Evolutionary conservation across 2,329 filamentous ascomycete genomes (phyloP).

Genomic region (Neopestalotiopsis rosae): DNA sequence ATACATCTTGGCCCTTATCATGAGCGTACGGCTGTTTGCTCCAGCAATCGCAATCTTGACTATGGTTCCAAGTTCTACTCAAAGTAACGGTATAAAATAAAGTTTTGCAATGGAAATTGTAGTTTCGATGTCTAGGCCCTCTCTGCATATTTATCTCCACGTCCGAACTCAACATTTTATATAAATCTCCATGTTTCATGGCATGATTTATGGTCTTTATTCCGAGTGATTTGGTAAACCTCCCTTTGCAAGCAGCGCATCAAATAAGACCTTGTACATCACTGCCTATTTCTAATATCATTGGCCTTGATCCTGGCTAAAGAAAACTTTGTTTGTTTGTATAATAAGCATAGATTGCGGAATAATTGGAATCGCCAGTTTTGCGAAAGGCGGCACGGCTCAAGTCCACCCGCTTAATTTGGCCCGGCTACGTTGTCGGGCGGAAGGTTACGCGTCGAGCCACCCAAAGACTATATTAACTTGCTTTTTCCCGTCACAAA

Average conservation of each 20-base stretch:
- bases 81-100: no score
- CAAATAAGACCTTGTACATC: not conserved
- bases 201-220: not conserved
- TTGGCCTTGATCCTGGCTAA: not conserved
- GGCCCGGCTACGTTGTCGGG: not conserved
- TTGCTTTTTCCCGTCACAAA: no score
- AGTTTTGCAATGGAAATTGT: not conserved
- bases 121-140: no score
- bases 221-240: not conserved
- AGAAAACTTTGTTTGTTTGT: not conserved
- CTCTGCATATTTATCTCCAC: no score
- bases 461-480: no score
- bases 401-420: not conserved
- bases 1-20: no score
- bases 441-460: no score
- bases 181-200: no score
- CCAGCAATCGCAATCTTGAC: slow-evolving; percentile 5
- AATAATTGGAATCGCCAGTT: not conserved
- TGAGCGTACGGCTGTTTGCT: not conserved
- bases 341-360: not conserved
- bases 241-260: not conserved
- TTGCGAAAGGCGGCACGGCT: not conserved
- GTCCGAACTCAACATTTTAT: no score
- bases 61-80: not conserved
- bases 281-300: not conserved